Evolutionary conservation across 179 eudicot species (phyloP), one percentile per base, ranked within the genome.

Genomic region (Gypsophila paniculata): DNA sequence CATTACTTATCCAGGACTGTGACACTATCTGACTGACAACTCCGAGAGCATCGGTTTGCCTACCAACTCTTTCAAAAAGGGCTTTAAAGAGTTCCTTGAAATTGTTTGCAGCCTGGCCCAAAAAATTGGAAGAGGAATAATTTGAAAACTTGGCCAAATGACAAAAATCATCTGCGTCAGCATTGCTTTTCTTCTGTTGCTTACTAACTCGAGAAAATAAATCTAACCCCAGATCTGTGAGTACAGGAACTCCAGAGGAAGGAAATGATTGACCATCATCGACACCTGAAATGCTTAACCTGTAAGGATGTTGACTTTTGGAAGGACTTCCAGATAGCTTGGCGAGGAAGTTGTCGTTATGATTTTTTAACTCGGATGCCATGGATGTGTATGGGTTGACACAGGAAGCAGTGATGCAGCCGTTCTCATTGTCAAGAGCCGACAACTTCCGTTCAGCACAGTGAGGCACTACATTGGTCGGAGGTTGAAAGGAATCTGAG

Each of bases 141-240:
- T n/a, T 55, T 42, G 57, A 65, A 54, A 19, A n/a, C 57, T 65
- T 73, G 25, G 65, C 9, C 52, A 32, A 38, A 44, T 74, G 66
- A 58, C 72, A 12, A 42, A 0, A 4, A 51, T 34, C 48, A 6
- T 32, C 60, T 19, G 12, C 44, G 61, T 61, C 68, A 61, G 65
- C 39, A 54, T 34, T 66, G 36, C 25, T 58, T 53, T 72, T 65
- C 72, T 64, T 83, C 36, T 66, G 75, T 53, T 82, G 83, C 68
- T 75, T 78, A 25, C 51, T 72, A 69, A 82, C 68, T 38, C 65
- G 79, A 53, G 80, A 76, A 69, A 82, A 72, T 22, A 86, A 74
- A 69, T 85, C 93, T 52, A 90, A 68, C 54, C 85, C 88, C 75
- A 93, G 79, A 73, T 93, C 95, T 38, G 96, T 90, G 74, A 84